Percentiles rank a stretch among this genome's conserved stretches.
Conservation (phyloP, 108 stramenopile species). For the Schizochytrium sp. region DNA sequence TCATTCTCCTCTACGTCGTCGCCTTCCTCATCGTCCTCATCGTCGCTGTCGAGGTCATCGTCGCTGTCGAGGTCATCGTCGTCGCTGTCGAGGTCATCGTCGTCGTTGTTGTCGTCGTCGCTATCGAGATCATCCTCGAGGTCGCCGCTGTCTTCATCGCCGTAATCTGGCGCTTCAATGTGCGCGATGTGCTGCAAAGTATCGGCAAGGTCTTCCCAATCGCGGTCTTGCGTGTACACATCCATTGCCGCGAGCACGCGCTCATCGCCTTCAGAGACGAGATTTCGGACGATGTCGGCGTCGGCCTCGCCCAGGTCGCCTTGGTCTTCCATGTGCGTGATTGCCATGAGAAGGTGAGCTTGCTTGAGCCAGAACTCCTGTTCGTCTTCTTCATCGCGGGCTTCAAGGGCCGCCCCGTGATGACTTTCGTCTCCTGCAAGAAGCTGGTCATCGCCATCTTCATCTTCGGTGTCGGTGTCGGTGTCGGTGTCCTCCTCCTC, state of each 20-base stretch:
- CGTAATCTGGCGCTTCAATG: not conserved
- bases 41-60: not conserved
- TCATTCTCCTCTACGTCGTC: not conserved
- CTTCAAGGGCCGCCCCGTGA: not conserved
- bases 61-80: not conserved
- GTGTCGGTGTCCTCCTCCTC: not conserved
- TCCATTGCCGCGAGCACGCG: not conserved
- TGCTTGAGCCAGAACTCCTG: not conserved
- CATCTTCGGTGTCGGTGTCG: not conserved
- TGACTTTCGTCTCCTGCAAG: not conserved
- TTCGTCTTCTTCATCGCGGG: not conserved
- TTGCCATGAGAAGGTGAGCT: not conserved
- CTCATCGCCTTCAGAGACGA: conserved; percentile 4
- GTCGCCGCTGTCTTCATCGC: not conserved
- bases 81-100: no score
- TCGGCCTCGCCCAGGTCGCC: not conserved
- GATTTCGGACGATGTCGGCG: not conserved
- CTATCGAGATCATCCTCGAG: not conserved
- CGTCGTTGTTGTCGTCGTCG: not conserved
- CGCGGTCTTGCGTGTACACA: not conserved
- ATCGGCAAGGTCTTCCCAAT: not conserved
- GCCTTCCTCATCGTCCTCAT: not conserved
- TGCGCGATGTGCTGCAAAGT: not conserved
- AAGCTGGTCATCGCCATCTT: not conserved
- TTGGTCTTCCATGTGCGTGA: not conserved